Percentiles rank a stretch among this genome's conserved stretches.
Evolutionary conservation across 164 flowering plant species (phyloP).

Genomic region (Paratinospora sagittata): DNA sequence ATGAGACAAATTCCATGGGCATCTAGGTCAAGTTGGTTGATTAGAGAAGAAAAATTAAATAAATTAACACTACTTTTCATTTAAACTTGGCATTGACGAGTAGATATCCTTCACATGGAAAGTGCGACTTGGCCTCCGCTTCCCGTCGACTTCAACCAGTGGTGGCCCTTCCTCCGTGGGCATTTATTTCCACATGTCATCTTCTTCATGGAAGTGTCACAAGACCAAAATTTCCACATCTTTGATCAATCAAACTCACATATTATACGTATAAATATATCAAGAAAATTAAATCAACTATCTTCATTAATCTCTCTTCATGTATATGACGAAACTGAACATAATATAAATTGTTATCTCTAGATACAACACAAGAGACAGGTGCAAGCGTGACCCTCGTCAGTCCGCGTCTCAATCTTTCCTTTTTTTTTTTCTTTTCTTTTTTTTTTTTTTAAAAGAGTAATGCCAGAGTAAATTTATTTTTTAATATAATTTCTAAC

Average conservation of each 20-base stretch:
- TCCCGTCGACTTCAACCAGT: neutral
- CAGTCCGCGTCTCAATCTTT: no score
- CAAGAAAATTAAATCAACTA: no score
- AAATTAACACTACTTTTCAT: neutral
- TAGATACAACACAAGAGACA: no score
- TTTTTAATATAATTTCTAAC: no score
- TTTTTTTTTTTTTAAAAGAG: no score
- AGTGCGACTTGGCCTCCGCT: neutral
- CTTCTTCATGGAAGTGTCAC: neutral
- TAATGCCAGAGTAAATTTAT: neutral
- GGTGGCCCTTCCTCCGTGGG: neutral
- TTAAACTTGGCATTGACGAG: constrained; percentile 1
- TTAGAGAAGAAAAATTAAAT: neutral
- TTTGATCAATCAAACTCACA: neutral
- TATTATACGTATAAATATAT: neutral
- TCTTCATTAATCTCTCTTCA: no score
- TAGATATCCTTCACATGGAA: constrained; percentile 16
- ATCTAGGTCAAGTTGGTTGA: neutral
- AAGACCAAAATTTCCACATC: constrained; percentile 4
- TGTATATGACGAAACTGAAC: no score
- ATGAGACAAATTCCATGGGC: neutral
- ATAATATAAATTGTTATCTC: neutral
- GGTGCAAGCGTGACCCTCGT: no score
- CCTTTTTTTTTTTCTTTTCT: neutral
- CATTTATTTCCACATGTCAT: neutral